Evolutionary conservation across 768 basidiomycete genomes (phyloP).

Genomic region (Trametes gibbosa): DNA sequence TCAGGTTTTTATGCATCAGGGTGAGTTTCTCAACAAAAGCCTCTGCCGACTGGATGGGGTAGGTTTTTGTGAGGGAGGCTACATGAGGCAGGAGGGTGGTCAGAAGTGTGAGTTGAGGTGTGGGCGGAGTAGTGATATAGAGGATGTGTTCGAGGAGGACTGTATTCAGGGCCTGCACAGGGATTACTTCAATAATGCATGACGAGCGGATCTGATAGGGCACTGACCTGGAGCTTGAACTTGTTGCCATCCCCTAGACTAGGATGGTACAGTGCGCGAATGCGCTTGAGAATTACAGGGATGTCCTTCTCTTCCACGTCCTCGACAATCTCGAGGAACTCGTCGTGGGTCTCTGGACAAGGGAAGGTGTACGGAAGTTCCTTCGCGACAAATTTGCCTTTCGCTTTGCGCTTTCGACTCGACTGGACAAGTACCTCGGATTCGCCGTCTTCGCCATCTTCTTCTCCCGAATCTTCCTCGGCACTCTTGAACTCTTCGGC

Average conservation of each 20-base stretch:
- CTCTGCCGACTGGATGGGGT: constrained; percentile 77
- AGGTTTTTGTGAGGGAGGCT: constrained; percentile 70
- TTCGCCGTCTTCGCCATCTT: constrained; percentile 44
- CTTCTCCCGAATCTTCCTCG: constrained; percentile 39
- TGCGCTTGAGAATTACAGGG: constrained; percentile 81
- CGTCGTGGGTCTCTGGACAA: constrained; percentile 83
- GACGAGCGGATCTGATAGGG: neutral
- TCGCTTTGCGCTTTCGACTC: constrained; percentile 35
- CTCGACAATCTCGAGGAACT: constrained; percentile 77
- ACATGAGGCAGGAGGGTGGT: constrained; percentile 75
- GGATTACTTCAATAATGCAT: neutral
- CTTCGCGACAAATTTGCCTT: constrained; percentile 29
- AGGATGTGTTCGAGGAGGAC: constrained; percentile 89
- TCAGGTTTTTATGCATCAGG: constrained; percentile 89
- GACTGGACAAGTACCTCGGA: constrained; percentile 34
- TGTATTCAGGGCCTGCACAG: constrained; percentile 58
- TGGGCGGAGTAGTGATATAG: constrained; percentile 62
- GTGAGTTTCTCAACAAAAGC: constrained; percentile 79
- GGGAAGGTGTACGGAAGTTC: constrained; percentile 93
- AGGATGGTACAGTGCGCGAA: constrained; percentile 87
- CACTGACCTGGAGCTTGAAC: constrained; percentile 78
- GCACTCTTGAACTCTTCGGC: constrained; percentile 36
- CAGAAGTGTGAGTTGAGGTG: constrained; percentile 58
- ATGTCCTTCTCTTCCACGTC: constrained; percentile 70
- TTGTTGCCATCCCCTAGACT: constrained; percentile 92